Evolutionary conservation across 352 stramenopile species (phyloP).

Genomic region (Pythium phragmitis): DNA sequence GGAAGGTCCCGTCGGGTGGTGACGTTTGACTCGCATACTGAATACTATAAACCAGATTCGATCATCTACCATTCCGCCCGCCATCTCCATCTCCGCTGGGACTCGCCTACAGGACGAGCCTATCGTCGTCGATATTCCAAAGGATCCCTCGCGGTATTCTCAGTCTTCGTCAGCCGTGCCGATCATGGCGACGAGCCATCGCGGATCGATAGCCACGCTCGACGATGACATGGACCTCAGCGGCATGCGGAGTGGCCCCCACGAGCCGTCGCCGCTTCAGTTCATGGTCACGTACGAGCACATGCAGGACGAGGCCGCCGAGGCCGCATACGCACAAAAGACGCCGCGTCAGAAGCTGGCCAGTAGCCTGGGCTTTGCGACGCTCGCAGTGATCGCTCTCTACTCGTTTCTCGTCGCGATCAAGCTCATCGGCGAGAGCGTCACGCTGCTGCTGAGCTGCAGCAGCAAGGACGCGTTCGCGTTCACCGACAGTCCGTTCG

Average conservation of each 20-base stretch:
- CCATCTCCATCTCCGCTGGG: not conserved
- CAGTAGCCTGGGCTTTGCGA: slow-evolving; percentile 9
- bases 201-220: slow-evolving; percentile 18
- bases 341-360: slow-evolving; percentile 5
- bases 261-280: slow-evolving; percentile 15
- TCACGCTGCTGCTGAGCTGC: slow-evolving; percentile 72
- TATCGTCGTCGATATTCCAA: not conserved
- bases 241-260: not conserved
- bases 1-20: not conserved
- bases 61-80: not conserved
- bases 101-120: not conserved
- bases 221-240: slow-evolving; percentile 7
- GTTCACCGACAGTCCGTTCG: slow-evolving; percentile 71
- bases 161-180: slow-evolving; percentile 20
- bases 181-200: slow-evolving; percentile 12
- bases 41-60: not conserved
- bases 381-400: slow-evolving; percentile 45
- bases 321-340: slow-evolving; percentile 23
- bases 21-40: not conserved
- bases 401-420: slow-evolving; percentile 86
- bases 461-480: slow-evolving; percentile 66
- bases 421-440: slow-evolving; percentile 71
- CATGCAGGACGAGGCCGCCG: slow-evolving; percentile 25
- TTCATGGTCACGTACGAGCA: slow-evolving; percentile 30
- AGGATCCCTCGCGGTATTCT: slow-evolving; percentile 2